A percentile compares a stretch with the other conserved stretches of the same genome.
These are phyloP conservation scores for Penicillium sp. DNA, from an alignment of 2,329 filamentous ascomycete species.

Conservation along the genomic window DNA sequence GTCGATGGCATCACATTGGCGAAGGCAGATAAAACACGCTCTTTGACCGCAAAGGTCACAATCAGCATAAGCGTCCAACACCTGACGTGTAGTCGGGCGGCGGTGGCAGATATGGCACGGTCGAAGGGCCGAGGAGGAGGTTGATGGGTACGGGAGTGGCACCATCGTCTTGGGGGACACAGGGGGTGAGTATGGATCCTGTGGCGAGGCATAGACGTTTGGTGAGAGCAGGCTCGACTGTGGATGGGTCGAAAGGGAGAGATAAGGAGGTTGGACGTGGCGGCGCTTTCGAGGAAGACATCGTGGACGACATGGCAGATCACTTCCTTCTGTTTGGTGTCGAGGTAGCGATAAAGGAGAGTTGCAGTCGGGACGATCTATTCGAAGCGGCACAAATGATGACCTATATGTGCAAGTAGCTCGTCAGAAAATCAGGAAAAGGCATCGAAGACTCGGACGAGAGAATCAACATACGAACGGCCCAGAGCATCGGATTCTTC, in stretches of 20 bases:
- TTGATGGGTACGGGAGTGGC: constrained; percentile 21
- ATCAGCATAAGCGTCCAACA: constrained; percentile 40
- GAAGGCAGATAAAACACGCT: constrained; percentile 41
- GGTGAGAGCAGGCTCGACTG: constrained; percentile 19
- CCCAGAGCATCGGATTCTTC: constrained; percentile 13
- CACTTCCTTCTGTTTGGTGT: constrained; percentile 11
- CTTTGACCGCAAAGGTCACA: constrained; percentile 37
- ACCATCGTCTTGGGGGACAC: constrained; percentile 27
- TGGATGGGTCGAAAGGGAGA: constrained; percentile 13
- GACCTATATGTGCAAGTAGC: constrained; percentile 5
- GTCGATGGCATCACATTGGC: constrained; percentile 33
- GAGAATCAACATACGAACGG: constrained; percentile 16
- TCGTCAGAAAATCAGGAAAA: constrained; percentile 1
- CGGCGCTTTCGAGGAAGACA: constrained; percentile 25
- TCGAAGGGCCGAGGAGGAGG: constrained; percentile 29
- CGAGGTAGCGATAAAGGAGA: constrained; percentile 13
- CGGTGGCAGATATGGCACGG: constrained; percentile 42
- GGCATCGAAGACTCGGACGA: not conserved
- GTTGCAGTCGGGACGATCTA: constrained; percentile 12
- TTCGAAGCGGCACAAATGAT: constrained; percentile 13
- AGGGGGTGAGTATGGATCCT: constrained; percentile 21
- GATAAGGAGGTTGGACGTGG: constrained; percentile 17
- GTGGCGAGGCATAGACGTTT: constrained; percentile 14
- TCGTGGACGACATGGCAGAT: constrained; percentile 18
- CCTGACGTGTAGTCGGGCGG: constrained; percentile 36